Conservation (phyloP, 345 rosid species). For the Citrus mangshanensis region DNA sequence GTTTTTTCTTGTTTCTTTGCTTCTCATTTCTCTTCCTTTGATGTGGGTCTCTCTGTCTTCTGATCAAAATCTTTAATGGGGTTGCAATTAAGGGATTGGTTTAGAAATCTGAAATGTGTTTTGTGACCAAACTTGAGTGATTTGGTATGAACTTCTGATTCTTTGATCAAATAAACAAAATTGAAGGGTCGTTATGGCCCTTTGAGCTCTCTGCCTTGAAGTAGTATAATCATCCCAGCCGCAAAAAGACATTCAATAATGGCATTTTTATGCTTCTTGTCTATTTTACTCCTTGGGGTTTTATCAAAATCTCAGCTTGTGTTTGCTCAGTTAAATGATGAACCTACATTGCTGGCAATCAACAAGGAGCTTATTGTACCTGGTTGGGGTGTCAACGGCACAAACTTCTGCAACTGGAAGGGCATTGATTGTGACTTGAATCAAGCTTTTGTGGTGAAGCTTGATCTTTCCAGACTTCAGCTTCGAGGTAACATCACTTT, state of each 20-base stretch:
- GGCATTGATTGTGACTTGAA: conserved; percentile 65
- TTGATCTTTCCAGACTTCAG: conserved; percentile 71
- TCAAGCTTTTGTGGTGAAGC: conserved; percentile 63
- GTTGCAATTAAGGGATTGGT: conserved; percentile 3
- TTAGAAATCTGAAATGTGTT: conserved; percentile 29
- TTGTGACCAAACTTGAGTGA: conserved; percentile 22
- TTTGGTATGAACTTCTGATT: conserved; percentile 19
- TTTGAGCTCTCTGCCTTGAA: conserved; percentile 15
- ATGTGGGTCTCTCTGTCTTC: conserved; percentile 15
- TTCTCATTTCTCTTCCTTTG: conserved; percentile 12
- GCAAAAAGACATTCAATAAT: conserved; percentile 20
- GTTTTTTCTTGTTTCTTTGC: conserved; percentile 25
- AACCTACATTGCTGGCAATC: conserved; percentile 62
- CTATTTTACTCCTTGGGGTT: conserved; percentile 52
- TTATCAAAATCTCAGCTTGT: conserved; percentile 42
- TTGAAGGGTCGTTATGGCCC: not conserved
- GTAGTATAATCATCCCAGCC: not conserved
- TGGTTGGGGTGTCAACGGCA: conserved; percentile 73
- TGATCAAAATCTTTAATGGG: conserved; percentile 16
- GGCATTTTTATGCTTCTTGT: conserved; percentile 38
- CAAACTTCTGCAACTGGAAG: conserved; percentile 73
- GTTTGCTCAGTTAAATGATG: conserved; percentile 46
- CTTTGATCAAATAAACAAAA: conserved; percentile 18
- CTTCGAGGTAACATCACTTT: conserved; percentile 74
- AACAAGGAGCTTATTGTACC: conserved; percentile 66